Conservation (phyloP, 305 asterid species). For the Euphrasia arctica region DNA sequence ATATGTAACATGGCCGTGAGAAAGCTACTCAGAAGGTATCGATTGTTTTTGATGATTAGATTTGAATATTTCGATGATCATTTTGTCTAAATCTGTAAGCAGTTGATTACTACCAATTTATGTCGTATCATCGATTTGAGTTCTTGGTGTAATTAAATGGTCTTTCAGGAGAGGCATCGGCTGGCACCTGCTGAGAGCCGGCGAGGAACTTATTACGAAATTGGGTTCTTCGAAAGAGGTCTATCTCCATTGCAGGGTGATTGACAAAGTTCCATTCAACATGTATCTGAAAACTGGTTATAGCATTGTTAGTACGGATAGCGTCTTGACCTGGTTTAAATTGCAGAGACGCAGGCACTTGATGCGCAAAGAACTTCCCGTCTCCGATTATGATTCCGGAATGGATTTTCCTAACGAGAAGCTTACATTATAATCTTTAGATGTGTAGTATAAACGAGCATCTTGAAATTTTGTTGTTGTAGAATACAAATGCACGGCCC, state of each 20-base stretch:
- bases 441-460: slow-evolving; percentile 13
- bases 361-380: slow-evolving; percentile 74
- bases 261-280: slow-evolving; percentile 60
- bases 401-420: slow-evolving; percentile 23
- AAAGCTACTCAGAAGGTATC: slow-evolving; percentile 69
- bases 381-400: slow-evolving; percentile 36
- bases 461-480: slow-evolving; percentile 30
- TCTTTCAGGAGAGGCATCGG: slow-evolving; percentile 82
- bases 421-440: neutral
- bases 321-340: slow-evolving; percentile 62
- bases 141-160: neutral
- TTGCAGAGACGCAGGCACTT: slow-evolving; percentile 89
- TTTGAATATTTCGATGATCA: too few species aligned
- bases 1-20: slow-evolving; percentile 91
- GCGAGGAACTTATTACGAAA: slow-evolving; percentile 72
- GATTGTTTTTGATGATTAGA: neutral
- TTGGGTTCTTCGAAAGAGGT: slow-evolving; percentile 70
- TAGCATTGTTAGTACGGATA: slow-evolving; percentile 12
- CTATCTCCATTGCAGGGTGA: slow-evolving; percentile 86
- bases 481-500: slow-evolving; percentile 28
- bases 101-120: too few species aligned
- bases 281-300: too few species aligned
- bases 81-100: neutral
- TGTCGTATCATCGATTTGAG: too few species aligned
- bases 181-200: slow-evolving; percentile 84